Evolutionary conservation across 2,329 filamentous ascomycete species (phyloP), one percentile per base, ranked within the genome.

Genomic region (Sporothrix globosa): DNA sequence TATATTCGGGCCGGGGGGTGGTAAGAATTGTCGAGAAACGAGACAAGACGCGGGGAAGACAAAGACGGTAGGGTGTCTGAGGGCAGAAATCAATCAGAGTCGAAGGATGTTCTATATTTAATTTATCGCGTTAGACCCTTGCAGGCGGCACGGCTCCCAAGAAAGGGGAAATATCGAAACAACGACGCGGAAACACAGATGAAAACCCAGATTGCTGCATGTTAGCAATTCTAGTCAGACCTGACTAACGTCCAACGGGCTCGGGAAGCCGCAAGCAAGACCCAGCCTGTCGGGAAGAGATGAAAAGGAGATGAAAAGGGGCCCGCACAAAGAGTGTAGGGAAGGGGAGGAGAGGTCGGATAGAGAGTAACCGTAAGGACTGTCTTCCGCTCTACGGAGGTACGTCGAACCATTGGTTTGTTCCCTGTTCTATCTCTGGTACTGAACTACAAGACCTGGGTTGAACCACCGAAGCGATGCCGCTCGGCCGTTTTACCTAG

Each of bases 221-320:
- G 19, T 11, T 24, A 24, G 56, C 34, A 41, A 61, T 61, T 61
- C 34, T 61, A 44, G 56, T 61, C 56, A 60, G 56, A n/a, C 39
- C 56, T 60, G 56, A 44, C 56, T 60, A 60, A 60, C 19, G 41
- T 44, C 11, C 17, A 44, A 60, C 34, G 34, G 56, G 56, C 56
- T 44, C 34, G 56, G 56, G 34, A 60, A 60, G 56, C 34, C 41
- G 34, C 56, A n/a, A 61, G n/a, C 39, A n/a, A n/a, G 56, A 44
- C 56, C 56, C 56, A 61, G 34, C 3, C n/a, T n/a, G 10, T 44
- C 56, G 56, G 56, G 34, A 61, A 34, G 34, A n/a, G 19, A 24
- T 39, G 30, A 58, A 39, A n/a, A 34, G 17, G 4, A 30, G 14
- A 17, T 48, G 44, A 48, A 48, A 6, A 24, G 56, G 14, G 56